phyloP scores from a whole-genome alignment of 108 stramenopile genomes.

The Pseudonitzschia multiseries region DNA sequence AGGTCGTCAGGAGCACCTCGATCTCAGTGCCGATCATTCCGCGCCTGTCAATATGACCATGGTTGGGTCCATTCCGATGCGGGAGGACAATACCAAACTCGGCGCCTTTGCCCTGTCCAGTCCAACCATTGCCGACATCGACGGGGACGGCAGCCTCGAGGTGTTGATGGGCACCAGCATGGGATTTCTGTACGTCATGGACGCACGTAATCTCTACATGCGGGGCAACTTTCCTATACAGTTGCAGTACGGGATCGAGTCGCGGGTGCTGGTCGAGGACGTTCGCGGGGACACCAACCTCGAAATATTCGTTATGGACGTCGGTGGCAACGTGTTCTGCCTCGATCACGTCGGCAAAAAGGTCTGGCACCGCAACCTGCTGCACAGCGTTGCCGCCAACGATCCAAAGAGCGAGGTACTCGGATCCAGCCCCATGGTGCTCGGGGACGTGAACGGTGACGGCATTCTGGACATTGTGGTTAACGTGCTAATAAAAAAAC shows the following conservation, averaged over 20 bases:
- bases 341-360: conserved; percentile 59
- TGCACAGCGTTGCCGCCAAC: conserved; percentile 40
- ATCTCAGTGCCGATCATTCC: conserved; percentile 75
- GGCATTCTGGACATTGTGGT: conserved; percentile 67
- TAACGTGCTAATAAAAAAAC: conserved; percentile 36
- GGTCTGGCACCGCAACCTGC: conserved; percentile 71
- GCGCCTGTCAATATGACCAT: conserved; percentile 66
- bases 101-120: conserved; percentile 76
- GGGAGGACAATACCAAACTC: conserved; percentile 51
- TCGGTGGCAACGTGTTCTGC: conserved; percentile 70
- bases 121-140: conserved; percentile 72
- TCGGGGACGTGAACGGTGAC: conserved; percentile 79
- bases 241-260: conserved; percentile 63
- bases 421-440: conserved; percentile 63
- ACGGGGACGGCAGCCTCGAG: conserved; percentile 62
- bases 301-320: conserved; percentile 76
- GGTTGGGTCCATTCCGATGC: conserved; percentile 40
- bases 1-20: conserved; percentile 66
- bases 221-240: conserved; percentile 72
- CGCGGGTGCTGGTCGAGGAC: conserved; percentile 74
- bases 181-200: conserved; percentile 75
- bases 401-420: conserved; percentile 33
- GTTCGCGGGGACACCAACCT: conserved; percentile 74
- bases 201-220: conserved; percentile 41
- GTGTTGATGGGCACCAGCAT: conserved; percentile 77